Evolutionary conservation across 75 land plant species (phyloP).

Genomic region (Cryptomeria japonica): DNA sequence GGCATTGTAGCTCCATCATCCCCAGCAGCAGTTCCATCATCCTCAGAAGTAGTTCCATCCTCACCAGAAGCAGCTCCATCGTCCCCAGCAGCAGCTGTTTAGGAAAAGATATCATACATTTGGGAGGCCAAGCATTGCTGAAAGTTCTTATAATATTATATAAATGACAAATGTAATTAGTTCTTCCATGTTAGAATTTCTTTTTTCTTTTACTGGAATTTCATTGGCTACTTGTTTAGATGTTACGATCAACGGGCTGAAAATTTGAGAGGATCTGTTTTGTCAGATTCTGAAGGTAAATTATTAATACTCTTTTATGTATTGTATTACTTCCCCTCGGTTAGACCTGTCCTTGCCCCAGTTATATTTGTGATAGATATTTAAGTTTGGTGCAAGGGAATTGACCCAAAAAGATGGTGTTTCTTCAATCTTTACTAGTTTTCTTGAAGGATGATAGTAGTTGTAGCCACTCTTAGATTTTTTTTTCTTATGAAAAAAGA

Average conservation of each 20-base stretch:
- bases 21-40: neutral
- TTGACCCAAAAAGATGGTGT: no score
- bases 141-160: neutral
- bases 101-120: neutral
- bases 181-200: neutral
- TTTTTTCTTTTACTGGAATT: neutral
- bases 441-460: no score
- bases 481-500: no score
- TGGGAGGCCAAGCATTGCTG: constrained; percentile 10
- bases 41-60: constrained; percentile 18
- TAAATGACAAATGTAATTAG: constrained; percentile 3
- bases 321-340: no score
- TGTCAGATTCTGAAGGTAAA: neutral
- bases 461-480: no score
- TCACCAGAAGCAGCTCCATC: neutral
- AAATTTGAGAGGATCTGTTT: neutral
- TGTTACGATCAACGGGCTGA: neutral
- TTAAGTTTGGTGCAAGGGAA: no score
- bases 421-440: no score
- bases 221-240: neutral
- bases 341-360: no score
- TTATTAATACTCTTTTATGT: no score
- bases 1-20: constrained; percentile 38
- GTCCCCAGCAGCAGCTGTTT: constrained; percentile 16
- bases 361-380: no score